Evolutionary conservation across 768 basidiomycete genomes (phyloP).

Genomic region (Hericium rajendrae): DNA sequence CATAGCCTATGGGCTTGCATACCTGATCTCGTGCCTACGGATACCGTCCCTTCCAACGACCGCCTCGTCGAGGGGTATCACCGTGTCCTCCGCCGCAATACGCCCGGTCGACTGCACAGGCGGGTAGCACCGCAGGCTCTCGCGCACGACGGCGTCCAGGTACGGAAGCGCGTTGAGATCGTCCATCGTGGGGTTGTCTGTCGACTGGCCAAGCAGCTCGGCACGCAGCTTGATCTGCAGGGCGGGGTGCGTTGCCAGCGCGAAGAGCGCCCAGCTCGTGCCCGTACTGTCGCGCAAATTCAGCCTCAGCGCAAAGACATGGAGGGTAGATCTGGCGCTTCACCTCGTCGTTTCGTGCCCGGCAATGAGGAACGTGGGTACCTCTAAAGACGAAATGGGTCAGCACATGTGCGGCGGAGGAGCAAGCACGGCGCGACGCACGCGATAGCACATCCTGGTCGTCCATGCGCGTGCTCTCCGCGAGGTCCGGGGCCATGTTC

Average conservation of each 20-base stretch:
- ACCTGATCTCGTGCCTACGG: neutral
- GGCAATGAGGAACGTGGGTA: slow-evolving; percentile 13
- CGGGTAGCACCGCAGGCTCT: slow-evolving; percentile 12
- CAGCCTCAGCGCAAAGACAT: no score
- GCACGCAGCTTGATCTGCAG: slow-evolving; percentile 26
- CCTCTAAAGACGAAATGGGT: neutral
- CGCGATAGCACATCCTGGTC: slow-evolving; percentile 3
- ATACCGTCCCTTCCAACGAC: neutral
- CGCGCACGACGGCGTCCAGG: slow-evolving; percentile 20
- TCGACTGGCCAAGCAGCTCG: slow-evolving; percentile 19
- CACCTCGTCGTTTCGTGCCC: slow-evolving; percentile 15
- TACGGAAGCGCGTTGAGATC: slow-evolving; percentile 23
- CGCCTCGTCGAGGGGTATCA: neutral
- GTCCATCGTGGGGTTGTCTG: slow-evolving; percentile 20
- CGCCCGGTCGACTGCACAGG: slow-evolving; percentile 14
- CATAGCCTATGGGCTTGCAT: neutral
- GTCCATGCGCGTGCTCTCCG: neutral
- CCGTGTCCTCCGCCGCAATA: slow-evolving; percentile 2
- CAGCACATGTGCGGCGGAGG: neutral
- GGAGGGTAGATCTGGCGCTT: neutral
- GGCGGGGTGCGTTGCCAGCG: slow-evolving; percentile 21
- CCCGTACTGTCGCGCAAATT: slow-evolving; percentile 2
- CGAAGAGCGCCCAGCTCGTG: slow-evolving; percentile 23
- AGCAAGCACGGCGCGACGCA: neutral
- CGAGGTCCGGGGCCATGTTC: slow-evolving; percentile 25